These are phyloP conservation scores for Pichia deserticola DNA, from an alignment of 805 yeast genomes.

Conservation along the genomic window DNA sequence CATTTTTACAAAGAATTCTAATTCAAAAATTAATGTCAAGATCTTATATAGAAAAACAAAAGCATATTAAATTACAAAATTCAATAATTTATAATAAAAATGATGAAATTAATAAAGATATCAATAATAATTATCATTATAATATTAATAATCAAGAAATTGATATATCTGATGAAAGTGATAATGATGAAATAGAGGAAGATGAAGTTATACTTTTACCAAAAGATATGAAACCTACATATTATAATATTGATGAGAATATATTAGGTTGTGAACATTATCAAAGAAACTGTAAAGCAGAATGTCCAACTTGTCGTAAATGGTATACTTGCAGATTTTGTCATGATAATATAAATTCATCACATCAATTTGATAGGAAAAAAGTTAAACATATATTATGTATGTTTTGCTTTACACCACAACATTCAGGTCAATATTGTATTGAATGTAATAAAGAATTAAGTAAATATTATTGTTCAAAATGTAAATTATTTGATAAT, in stretches of 20 bases:
- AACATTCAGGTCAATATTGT: slow-evolving; percentile 65
- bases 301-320: slow-evolving; percentile 63
- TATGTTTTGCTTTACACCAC: slow-evolving; percentile 72
- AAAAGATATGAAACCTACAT: slow-evolving; percentile 42
- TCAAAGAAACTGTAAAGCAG: slow-evolving; percentile 73
- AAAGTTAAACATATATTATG: slow-evolving; percentile 67
- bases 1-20: slow-evolving; percentile 39
- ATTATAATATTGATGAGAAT: slow-evolving; percentile 34
- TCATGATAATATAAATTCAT: slow-evolving; percentile 54
- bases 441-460: slow-evolving; percentile 56
- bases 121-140: not conserved
- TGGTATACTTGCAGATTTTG: slow-evolving; percentile 85
- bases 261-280: slow-evolving; percentile 78
- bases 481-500: slow-evolving; percentile 77
- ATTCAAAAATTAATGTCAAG: slow-evolving; percentile 66
- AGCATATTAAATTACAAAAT: slow-evolving; percentile 11
- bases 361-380: slow-evolving; percentile 53
- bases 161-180: not conserved
- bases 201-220: slow-evolving; percentile 38
- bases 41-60: slow-evolving; percentile 45
- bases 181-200: slow-evolving; percentile 17
- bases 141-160: not conserved
- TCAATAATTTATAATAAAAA: not conserved
- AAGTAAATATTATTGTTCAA: slow-evolving; percentile 70
- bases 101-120: not conserved